A percentile compares a stretch with the other conserved stretches of the same genome.
phyloP scores from a whole-genome alignment of 2,329 filamentous ascomycete genomes.

The Cytospora paraplurivora region DNA sequence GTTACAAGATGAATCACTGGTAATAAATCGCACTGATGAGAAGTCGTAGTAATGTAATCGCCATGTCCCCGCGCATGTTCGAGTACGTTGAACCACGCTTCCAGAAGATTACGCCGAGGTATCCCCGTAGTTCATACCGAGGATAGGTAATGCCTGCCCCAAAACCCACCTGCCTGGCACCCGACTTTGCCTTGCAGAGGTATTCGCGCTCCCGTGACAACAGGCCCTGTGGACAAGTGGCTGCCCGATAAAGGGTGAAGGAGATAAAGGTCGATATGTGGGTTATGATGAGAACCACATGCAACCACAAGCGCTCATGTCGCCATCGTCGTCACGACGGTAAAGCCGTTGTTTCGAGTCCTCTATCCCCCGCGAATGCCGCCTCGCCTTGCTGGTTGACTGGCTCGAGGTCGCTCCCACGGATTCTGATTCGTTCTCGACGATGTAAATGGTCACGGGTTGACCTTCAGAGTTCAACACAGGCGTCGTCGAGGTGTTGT shows the following conservation, averaged over 20 bases:
- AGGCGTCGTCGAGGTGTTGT: slow-evolving; percentile 41
- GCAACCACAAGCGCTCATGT: slow-evolving; percentile 56
- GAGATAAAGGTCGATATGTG: neutral
- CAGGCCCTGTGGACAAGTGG: neutral
- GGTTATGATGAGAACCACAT: slow-evolving; percentile 54
- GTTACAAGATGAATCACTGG: neutral
- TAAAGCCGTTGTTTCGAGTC: slow-evolving; percentile 18
- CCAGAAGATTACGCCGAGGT: slow-evolving; percentile 2
- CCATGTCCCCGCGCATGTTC: slow-evolving; percentile 10
- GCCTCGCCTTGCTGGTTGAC: neutral
- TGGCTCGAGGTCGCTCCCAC: neutral
- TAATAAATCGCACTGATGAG: neutral
- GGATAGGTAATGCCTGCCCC: neutral
- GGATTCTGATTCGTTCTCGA: slow-evolving; percentile 41
- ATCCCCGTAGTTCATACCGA: neutral
- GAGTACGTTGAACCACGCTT: neutral
- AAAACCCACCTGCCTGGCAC: neutral
- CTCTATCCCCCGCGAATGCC: slow-evolving; percentile 15
- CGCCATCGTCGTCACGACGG: slow-evolving; percentile 33
- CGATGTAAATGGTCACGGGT: slow-evolving; percentile 47
- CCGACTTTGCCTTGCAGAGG: neutral
- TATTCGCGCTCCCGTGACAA: neutral
- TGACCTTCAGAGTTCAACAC: slow-evolving; percentile 43
- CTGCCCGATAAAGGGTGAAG: neutral
- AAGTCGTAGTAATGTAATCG: slow-evolving; percentile 2